These are phyloP conservation scores for Aspergillus tanneri DNA, from an alignment of 2,329 filamentous ascomycete genomes.

Conservation along the genomic window DNA sequence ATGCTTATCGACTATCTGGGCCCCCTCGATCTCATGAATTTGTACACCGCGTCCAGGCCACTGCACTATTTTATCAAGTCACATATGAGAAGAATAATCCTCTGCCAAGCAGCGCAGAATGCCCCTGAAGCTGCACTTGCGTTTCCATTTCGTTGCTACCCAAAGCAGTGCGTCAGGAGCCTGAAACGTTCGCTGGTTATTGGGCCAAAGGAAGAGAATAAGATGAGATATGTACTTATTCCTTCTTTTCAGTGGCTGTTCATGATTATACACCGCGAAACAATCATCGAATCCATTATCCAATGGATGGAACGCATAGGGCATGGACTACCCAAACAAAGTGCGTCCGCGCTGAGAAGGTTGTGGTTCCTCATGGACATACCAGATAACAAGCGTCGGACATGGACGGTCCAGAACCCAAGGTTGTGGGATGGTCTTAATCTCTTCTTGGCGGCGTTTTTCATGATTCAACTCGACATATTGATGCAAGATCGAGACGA, in stretches of 20 bases:
- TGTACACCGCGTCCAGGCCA: conserved; percentile 65
- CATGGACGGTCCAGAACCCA: conserved; percentile 54
- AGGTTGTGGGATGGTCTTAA: conserved; percentile 59
- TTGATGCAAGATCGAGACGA: conserved; percentile 63
- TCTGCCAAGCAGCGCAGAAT: conserved; percentile 54
- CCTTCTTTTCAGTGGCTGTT: conserved; percentile 67
- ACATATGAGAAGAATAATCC: conserved; percentile 59
- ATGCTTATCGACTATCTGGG: conserved; percentile 56
- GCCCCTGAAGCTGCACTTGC: conserved; percentile 57
- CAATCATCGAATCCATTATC: conserved; percentile 61
- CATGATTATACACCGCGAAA: conserved; percentile 62
- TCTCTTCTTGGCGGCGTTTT: conserved; percentile 61
- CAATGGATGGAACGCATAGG: conserved; percentile 59
- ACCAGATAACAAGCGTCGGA: conserved; percentile 56
- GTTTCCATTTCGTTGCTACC: conserved; percentile 64
- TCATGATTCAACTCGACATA: conserved; percentile 72
- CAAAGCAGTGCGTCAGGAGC: conserved; percentile 51
- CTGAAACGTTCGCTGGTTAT: background rate
- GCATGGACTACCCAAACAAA: conserved; percentile 54
- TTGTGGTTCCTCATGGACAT: conserved; percentile 74
- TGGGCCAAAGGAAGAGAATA: conserved; percentile 18
- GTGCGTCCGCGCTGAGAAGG: conserved; percentile 56
- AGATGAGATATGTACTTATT: conserved; percentile 37
- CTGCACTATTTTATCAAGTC: conserved; percentile 62
- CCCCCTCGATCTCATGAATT: conserved; percentile 57